Percentiles rank a stretch among this genome's conserved stretches.
Conservation (phyloP, 148 eudicot genomes). For the Chenopodium formosanum region DNA sequence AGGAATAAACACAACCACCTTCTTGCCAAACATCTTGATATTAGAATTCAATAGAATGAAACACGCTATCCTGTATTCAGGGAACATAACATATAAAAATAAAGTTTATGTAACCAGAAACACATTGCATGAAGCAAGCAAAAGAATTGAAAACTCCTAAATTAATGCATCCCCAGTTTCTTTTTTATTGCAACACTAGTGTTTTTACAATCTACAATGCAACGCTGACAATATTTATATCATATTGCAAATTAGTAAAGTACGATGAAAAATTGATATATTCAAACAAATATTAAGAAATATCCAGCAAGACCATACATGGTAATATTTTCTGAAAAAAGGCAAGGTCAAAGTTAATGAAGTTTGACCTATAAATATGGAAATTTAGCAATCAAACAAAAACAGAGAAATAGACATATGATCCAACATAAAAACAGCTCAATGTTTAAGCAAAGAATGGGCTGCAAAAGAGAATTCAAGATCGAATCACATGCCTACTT, state of each 20-base stretch:
- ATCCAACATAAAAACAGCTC: neutral
- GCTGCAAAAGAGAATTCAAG: conserved; percentile 9
- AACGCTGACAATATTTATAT: too few relatives aligned
- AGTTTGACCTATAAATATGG: too few relatives aligned
- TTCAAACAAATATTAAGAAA: too few relatives aligned
- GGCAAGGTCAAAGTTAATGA: too few relatives aligned
- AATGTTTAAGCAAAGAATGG: neutral
- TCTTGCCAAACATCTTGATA: neutral
- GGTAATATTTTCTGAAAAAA: too few relatives aligned
- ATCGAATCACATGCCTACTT: neutral
- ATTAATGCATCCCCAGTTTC: neutral
- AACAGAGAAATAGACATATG: too few relatives aligned
- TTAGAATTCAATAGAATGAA: neutral
- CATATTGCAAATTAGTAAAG: too few relatives aligned
- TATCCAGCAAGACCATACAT: too few relatives aligned
- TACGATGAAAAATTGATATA: too few relatives aligned
- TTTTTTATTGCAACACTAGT: too few relatives aligned
- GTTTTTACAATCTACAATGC: too few relatives aligned
- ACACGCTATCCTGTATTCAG: neutral
- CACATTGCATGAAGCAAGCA: neutral
- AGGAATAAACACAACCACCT: neutral
- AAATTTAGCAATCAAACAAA: too few relatives aligned
- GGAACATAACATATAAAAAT: neutral
- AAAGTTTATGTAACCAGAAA: neutral
- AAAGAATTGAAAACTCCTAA: neutral